These are phyloP conservation scores for Sindora glabra DNA, from an alignment of 306 rosid genomes.

Conservation along the genomic window DNA sequence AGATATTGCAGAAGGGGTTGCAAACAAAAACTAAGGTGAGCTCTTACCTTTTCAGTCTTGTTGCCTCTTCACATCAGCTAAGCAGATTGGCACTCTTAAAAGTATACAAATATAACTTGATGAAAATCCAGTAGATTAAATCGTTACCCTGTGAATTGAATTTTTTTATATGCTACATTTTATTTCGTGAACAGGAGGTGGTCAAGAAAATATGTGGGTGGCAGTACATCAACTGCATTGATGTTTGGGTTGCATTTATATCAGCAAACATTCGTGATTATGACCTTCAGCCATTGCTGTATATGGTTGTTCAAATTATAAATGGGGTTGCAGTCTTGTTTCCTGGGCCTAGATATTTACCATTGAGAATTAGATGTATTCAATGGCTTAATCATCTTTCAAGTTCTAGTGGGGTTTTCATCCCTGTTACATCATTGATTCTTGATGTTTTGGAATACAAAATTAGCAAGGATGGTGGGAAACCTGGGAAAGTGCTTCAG, in stretches of 20 bases:
- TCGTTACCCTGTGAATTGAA: background rate
- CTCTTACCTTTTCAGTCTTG: background rate
- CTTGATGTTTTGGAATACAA: constrained; percentile 71
- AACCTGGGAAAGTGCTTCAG: constrained; percentile 44
- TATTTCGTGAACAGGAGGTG: constrained; percentile 58
- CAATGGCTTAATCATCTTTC: constrained; percentile 83
- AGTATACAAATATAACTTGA: background rate
- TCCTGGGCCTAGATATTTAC: constrained; percentile 94
- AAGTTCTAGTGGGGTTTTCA: constrained; percentile 69
- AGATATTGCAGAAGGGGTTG: constrained; percentile 62
- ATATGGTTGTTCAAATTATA: constrained; percentile 57
- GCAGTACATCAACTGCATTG: constrained; percentile 74
- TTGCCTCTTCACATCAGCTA: constrained; percentile 2
- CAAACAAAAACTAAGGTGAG: constrained; percentile 64
- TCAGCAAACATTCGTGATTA: constrained; percentile 44
- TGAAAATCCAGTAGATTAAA: background rate
- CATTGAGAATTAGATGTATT: constrained; percentile 75
- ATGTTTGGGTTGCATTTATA: constrained; percentile 70
- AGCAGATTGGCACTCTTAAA: background rate
- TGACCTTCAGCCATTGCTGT: constrained; percentile 70
- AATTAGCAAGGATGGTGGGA: constrained; percentile 53
- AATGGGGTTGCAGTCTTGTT: constrained; percentile 71
- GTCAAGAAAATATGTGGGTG: constrained; percentile 68
- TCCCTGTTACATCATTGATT: constrained; percentile 70
- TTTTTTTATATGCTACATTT: constrained; percentile 19